Percentiles rank a stretch among this genome's conserved stretches.
phyloP scores from a whole-genome alignment of 2,329 filamentous ascomycete species.

The Alternaria sp. region DNA sequence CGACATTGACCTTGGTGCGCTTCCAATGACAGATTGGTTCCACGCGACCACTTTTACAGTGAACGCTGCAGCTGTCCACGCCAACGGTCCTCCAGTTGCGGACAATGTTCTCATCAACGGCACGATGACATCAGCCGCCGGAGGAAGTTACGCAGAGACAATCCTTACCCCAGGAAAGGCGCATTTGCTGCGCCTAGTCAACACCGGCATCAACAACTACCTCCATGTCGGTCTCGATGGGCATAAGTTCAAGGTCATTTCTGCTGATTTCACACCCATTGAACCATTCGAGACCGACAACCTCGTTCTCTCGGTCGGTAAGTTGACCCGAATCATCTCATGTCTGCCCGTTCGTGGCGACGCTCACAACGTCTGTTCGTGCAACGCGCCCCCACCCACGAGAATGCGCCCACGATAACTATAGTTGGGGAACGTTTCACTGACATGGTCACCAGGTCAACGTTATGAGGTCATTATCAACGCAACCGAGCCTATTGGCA shows the following conservation, averaged over 20 bases:
- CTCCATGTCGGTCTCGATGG: constrained; percentile 34
- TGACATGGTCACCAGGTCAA: constrained; percentile 40
- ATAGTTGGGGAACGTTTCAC: constrained; percentile 17
- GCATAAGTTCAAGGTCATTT: constrained; percentile 54
- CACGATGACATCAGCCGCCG: constrained; percentile 54
- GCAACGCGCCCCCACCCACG: constrained; percentile 8
- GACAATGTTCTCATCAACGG: constrained; percentile 63
- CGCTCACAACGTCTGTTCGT: constrained; percentile 9
- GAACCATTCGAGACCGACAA: constrained; percentile 49
- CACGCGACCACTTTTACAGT: constrained; percentile 38
- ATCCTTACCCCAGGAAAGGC: constrained; percentile 49
- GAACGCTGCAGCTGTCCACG: constrained; percentile 45
- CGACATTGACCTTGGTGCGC: constrained; percentile 52
- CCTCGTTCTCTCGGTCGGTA: constrained; percentile 46
- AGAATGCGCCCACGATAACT: constrained; percentile 15
- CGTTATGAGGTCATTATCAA: constrained; percentile 51
- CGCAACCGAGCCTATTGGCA: constrained; percentile 37
- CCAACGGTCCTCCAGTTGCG: constrained; percentile 47
- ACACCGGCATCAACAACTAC: constrained; percentile 40
- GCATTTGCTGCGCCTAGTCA: constrained; percentile 55
- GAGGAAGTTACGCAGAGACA: constrained; percentile 44
- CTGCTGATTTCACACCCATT: constrained; percentile 54
- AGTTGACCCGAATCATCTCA: constrained; percentile 15
- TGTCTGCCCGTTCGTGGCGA: neutral
- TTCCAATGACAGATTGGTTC: constrained; percentile 50